These are phyloP conservation scores for Hansenula lynferdii DNA, from an alignment of 1,139 yeast genomes.

Conservation along the genomic window DNA sequence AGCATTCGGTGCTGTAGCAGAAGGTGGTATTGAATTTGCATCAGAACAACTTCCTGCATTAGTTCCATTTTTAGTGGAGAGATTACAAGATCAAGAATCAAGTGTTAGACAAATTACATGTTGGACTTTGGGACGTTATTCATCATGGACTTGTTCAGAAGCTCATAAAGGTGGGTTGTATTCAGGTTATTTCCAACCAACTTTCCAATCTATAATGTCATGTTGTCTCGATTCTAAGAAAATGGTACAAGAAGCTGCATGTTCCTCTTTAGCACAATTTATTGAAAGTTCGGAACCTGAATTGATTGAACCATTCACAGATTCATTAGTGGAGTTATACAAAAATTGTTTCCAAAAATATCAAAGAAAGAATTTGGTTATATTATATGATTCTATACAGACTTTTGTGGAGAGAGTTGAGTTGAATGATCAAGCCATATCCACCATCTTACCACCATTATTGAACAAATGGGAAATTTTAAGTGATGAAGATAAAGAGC, in stretches of 20 bases:
- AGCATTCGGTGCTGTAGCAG: slow-evolving; percentile 94
- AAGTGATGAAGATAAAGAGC: slow-evolving; percentile 70
- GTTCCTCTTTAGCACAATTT: slow-evolving; percentile 79
- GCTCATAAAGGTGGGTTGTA: slow-evolving; percentile 57
- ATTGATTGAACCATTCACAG: slow-evolving; percentile 45
- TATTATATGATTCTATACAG: slow-evolving; percentile 88
- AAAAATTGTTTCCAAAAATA: slow-evolving; percentile 69
- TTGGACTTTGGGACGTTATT: slow-evolving; percentile 89
- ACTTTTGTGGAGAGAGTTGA: slow-evolving; percentile 77
- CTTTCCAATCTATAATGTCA: slow-evolving; percentile 66
- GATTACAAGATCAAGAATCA: slow-evolving; percentile 71
- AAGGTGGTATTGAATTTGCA: slow-evolving; percentile 75
- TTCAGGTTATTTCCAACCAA: slow-evolving; percentile 68
- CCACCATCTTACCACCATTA: slow-evolving; percentile 71
- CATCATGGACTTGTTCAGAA: slow-evolving; percentile 74
- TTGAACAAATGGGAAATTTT: slow-evolving; percentile 73
- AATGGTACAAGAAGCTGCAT: slow-evolving; percentile 92
- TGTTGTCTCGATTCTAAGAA: slow-evolving; percentile 82
- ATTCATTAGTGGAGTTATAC: slow-evolving; percentile 65
- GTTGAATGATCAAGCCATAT: slow-evolving; percentile 50
- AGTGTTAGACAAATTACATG: slow-evolving; percentile 90
- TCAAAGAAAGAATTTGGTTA: slow-evolving; percentile 75
- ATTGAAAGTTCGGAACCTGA: slow-evolving; percentile 71
- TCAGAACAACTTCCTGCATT: slow-evolving; percentile 71
- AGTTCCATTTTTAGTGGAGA: slow-evolving; percentile 80